phyloP scores from a whole-genome alignment of 2,329 filamentous ascomycete genomes.

The Juglanconis oblonga region DNA sequence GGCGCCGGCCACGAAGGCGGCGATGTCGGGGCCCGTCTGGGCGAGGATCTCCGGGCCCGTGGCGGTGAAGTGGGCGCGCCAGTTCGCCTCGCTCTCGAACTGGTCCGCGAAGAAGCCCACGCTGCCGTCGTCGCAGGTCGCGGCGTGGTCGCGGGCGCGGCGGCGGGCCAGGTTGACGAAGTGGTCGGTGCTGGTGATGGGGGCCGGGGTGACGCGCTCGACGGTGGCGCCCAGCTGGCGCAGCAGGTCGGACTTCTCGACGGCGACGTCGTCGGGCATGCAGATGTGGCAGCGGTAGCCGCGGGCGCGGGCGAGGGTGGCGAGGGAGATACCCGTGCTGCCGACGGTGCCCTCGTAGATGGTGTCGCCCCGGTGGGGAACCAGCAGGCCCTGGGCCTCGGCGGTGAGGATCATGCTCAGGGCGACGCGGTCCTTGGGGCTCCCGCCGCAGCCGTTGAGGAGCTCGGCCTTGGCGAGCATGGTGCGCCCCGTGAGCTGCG shows the following conservation, averaged over 20 bases:
- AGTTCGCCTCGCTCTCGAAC: slow-evolving; percentile 90
- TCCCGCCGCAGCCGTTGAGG: slow-evolving; percentile 89
- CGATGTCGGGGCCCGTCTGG: slow-evolving; percentile 71
- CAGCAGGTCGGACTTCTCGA: slow-evolving; percentile 86
- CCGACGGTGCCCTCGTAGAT: slow-evolving; percentile 98
- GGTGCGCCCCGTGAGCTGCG: slow-evolving; percentile 79
- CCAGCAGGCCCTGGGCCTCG: slow-evolving; percentile 72
- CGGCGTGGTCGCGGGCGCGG: slow-evolving; percentile 72
- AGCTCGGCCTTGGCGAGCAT: slow-evolving; percentile 96
- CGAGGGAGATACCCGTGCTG: slow-evolving; percentile 92
- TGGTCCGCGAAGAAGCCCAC: slow-evolving; percentile 93
- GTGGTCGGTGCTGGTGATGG: slow-evolving; percentile 89
- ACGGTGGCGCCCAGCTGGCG: slow-evolving; percentile 89
- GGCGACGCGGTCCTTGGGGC: slow-evolving; percentile 92
- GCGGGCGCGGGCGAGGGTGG: slow-evolving; percentile 79
- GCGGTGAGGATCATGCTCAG: slow-evolving; percentile 83
- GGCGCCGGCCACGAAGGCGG: slow-evolving; percentile 90
- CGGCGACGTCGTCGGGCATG: slow-evolving; percentile 90
- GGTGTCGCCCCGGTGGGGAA: slow-evolving; percentile 80
- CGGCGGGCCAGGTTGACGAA: slow-evolving; percentile 89
- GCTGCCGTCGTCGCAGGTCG: slow-evolving; percentile 54
- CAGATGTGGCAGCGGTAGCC: slow-evolving; percentile 94
- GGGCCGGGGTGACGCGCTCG: slow-evolving; percentile 84
- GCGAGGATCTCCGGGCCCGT: slow-evolving; percentile 88
- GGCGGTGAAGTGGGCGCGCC: slow-evolving; percentile 73